Percentiles rank a stretch among this genome's conserved stretches.
phyloP scores from a whole-genome alignment of 2,329 filamentous ascomycete genomes.

The Teratosphaeria destructans region DNA sequence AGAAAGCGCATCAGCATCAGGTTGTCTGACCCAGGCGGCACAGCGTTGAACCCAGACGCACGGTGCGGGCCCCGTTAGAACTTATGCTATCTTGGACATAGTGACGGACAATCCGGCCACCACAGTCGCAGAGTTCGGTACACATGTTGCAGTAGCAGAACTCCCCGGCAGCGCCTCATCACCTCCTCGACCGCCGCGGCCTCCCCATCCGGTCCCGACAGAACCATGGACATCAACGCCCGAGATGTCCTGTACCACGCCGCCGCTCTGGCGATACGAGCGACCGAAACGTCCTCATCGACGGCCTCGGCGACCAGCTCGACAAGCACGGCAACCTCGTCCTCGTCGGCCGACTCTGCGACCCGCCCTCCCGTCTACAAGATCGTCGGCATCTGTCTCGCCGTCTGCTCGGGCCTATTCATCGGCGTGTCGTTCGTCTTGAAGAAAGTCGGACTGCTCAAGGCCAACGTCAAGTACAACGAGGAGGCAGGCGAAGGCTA shows the following conservation, averaged over 20 bases:
- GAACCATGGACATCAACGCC: slow-evolving; percentile 3
- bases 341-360: slow-evolving; percentile 9
- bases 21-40: background rate
- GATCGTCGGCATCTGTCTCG: slow-evolving; percentile 73
- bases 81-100: background rate
- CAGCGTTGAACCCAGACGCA: too few species aligned
- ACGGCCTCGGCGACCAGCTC: slow-evolving; percentile 5
- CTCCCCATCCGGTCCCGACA: background rate
- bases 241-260: slow-evolving; percentile 5
- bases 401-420: slow-evolving; percentile 78
- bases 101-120: background rate
- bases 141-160: background rate
- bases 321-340: slow-evolving; percentile 13
- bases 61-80: too few species aligned
- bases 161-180: background rate
- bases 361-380: slow-evolving; percentile 59
- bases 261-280: slow-evolving; percentile 34
- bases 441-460: slow-evolving; percentile 85
- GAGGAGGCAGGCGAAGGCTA: slow-evolving; percentile 94
- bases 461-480: slow-evolving; percentile 91
- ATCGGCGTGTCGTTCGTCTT: slow-evolving; percentile 92
- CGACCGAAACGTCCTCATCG: slow-evolving; percentile 17
- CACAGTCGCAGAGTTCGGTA: background rate
- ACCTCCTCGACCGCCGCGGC: background rate
- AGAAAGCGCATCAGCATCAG: background rate